A percentile compares a stretch with the other conserved stretches of the same genome.
Evolutionary conservation across 2,329 filamentous ascomycete species (phyloP).

Genomic region (Didymella exigua): DNA sequence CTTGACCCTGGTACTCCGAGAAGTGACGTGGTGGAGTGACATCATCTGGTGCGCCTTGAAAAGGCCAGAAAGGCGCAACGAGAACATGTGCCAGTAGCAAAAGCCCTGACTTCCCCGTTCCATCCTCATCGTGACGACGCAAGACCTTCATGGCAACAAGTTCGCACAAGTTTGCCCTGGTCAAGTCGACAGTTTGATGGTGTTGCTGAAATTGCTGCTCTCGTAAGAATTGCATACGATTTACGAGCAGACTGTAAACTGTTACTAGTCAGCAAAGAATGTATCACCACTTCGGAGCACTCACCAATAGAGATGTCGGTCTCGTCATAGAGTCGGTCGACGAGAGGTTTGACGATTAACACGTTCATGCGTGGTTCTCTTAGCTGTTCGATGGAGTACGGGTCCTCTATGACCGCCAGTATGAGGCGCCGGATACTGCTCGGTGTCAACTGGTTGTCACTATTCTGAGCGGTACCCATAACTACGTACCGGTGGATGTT

Average conservation of each 20-base stretch:
- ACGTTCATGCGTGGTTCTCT: constrained; percentile 82
- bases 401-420: constrained; percentile 62
- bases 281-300: constrained; percentile 17
- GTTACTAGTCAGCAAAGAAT: constrained; percentile 13
- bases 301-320: constrained; percentile 78
- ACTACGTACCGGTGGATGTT: constrained; percentile 68
- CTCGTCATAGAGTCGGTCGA: constrained; percentile 81
- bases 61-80: constrained; percentile 82
- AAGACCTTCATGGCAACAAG: constrained; percentile 78
- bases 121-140: constrained; percentile 78
- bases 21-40: constrained; percentile 63
- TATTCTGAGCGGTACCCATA: neutral
- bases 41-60: constrained; percentile 77
- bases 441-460: neutral
- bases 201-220: constrained; percentile 78
- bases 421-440: constrained; percentile 51
- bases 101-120: constrained; percentile 71
- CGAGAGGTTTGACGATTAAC: constrained; percentile 76
- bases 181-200: constrained; percentile 80
- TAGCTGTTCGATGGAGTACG: constrained; percentile 75
- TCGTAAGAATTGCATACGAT: constrained; percentile 77
- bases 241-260: constrained; percentile 85
- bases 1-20: constrained; percentile 54
- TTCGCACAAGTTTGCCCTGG: constrained; percentile 78
- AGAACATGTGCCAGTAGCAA: constrained; percentile 78